Percentiles rank a stretch among this genome's conserved stretches.
Conservation (phyloP, 2,329 filamentous ascomycete species). For the Dactylellina parvicollis region DNA sequence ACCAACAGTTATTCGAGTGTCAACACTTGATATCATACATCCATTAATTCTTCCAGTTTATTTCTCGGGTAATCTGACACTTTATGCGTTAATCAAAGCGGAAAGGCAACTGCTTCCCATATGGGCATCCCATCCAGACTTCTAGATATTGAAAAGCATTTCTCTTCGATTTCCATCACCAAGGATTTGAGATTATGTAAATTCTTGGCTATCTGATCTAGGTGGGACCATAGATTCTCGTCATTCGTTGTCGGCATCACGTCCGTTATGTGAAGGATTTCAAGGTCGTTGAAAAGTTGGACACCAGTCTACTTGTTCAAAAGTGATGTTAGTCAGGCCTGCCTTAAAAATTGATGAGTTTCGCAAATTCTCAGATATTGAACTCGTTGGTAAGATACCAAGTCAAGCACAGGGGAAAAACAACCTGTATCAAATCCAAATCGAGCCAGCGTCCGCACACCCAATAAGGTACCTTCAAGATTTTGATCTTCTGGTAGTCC, state of each 20-base stretch:
- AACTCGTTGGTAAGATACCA: neutral
- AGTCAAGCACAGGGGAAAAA: neutral
- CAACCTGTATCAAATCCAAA: neutral
- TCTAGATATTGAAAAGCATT: slow-evolving; percentile 24
- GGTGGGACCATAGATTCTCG: neutral
- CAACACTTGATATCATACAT: no score
- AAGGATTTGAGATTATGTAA: slow-evolving; percentile 24
- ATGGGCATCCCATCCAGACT: neutral
- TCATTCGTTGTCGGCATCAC: neutral
- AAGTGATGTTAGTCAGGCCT: neutral
- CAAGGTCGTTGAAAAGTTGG: slow-evolving; percentile 2
- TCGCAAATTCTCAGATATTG: no score
- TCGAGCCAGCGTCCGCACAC: slow-evolving; percentile 13
- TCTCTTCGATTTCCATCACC: slow-evolving; percentile 13
- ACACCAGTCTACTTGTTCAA: neutral
- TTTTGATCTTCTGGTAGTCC: slow-evolving; percentile 6
- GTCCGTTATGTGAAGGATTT: slow-evolving; percentile 14
- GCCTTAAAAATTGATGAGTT: no score
- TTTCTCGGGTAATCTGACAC: no score
- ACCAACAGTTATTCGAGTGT: no score
- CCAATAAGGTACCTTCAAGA: slow-evolving; percentile 2
- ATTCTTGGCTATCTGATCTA: neutral
- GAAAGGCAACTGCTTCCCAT: neutral
- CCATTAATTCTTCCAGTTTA: no score
- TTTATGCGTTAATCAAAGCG: no score